Evolutionary conservation across 371 early-diverging fungal genomes (phyloP), one percentile per base, ranked within the genome.

Genomic region (Catenaria anguillulae): DNA sequence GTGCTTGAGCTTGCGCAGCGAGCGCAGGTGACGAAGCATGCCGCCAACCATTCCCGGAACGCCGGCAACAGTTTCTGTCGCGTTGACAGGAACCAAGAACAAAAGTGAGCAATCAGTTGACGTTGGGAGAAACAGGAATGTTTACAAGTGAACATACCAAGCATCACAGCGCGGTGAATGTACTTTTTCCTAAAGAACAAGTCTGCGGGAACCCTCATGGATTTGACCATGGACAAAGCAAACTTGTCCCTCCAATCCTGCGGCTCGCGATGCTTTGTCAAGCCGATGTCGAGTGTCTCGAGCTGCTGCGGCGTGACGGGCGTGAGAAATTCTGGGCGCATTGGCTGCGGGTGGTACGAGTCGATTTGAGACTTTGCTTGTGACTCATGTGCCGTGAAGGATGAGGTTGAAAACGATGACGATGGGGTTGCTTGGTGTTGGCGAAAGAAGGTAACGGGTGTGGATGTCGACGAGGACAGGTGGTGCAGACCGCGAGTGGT

Each of bases 41-140:
- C 83, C 93, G 35, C 87, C 94, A 0, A 92, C 92, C 88, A 93
- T 88, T 23, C 92, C 91, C 17, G 96, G 95, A 23, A 92, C 89
- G 10, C 75, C 83, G 19, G 83, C 83, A 43, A 84, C 80, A 0
- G 86, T 83, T 63, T 85, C 86, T 52, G 31, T 33, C 2, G n/a
- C 42, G 8, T n/a, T 60, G 10, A n/a, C n/a, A n/a, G n/a, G n/a
- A n/a, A n/a, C n/a, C n/a, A n/a, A n/a, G n/a, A n/a, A n/a, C n/a
- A n/a, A n/a, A n/a, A n/a, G n/a, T n/a, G n/a, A n/a, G n/a, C n/a
- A n/a, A n/a, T n/a, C n/a, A n/a, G n/a, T n/a, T n/a, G n/a, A n/a
- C n/a, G n/a, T n/a, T n/a, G n/a, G n/a, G n/a, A n/a, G n/a, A n/a
- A n/a, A n/a, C n/a, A n/a, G n/a, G n/a, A n/a, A n/a, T n/a, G n/a